Percentiles rank a stretch among this genome's conserved stretches.
Evolutionary conservation across 768 basidiomycete species (phyloP).

Genomic region (Lepiota venenata): DNA sequence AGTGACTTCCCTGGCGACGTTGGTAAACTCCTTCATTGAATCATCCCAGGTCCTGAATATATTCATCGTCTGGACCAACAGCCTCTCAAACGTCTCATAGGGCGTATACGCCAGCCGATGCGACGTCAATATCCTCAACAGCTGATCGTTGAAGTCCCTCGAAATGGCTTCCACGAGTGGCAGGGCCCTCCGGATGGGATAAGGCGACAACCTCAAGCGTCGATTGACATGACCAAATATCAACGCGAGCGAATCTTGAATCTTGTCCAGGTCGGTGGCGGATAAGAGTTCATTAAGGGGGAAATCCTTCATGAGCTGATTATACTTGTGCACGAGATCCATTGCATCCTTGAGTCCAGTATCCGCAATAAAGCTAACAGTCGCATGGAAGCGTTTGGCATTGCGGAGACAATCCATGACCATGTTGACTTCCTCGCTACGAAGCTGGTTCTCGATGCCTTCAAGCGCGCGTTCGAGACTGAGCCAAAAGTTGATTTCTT

Average conservation of each 20-base stretch:
- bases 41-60: constrained; percentile 91
- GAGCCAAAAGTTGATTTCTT: constrained; percentile 99
- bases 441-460: constrained; percentile 86
- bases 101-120: constrained; percentile 92
- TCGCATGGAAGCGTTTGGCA: constrained; percentile 95
- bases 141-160: constrained; percentile 93
- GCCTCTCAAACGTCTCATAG: constrained; percentile 90
- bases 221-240: constrained; percentile 95
- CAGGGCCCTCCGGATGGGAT: constrained; percentile 92
- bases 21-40: constrained; percentile 87
- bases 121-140: constrained; percentile 85
- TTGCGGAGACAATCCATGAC: constrained; percentile 93
- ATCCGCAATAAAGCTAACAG: constrained; percentile 96
- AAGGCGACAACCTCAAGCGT: constrained; percentile 93
- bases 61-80: constrained; percentile 68
- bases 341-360: constrained; percentile 95
- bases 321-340: constrained; percentile 95
- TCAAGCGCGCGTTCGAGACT: constrained; percentile 92
- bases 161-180: constrained; percentile 99
- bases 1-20: constrained; percentile 90
- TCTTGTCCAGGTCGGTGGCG: constrained; percentile 93
- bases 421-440: constrained; percentile 89
- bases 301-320: constrained; percentile 98
- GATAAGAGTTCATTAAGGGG: constrained; percentile 95
- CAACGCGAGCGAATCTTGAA: constrained; percentile 81